Conservation (phyloP, 2,329 filamentous ascomycete genomes). For the Fusarium nematophilum region DNA sequence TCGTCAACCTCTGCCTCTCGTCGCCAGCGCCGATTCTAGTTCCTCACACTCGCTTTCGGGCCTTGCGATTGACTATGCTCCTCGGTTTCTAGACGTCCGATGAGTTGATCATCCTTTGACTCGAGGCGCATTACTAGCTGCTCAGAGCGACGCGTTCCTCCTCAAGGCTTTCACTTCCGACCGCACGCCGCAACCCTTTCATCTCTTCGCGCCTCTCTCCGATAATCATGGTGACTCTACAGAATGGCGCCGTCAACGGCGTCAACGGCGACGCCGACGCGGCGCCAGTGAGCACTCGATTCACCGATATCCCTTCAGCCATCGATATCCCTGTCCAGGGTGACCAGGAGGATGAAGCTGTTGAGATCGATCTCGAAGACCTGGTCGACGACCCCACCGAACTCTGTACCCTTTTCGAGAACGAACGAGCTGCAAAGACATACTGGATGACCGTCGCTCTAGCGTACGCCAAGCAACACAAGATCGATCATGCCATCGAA, state of each 20-base stretch:
- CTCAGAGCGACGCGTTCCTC: slow-evolving; percentile 47
- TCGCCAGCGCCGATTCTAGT: slow-evolving; percentile 6
- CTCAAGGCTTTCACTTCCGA: slow-evolving; percentile 26
- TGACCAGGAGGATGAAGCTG: slow-evolving; percentile 76
- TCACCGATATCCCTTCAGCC: slow-evolving; percentile 72
- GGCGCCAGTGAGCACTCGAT: slow-evolving; percentile 64
- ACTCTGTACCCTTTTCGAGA: slow-evolving; percentile 93
- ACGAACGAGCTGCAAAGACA: slow-evolving; percentile 88
- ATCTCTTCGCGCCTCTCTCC: slow-evolving; percentile 4
- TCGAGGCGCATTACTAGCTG: slow-evolving; percentile 47
- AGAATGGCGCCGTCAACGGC: slow-evolving; percentile 60
- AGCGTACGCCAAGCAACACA: slow-evolving; percentile 95
- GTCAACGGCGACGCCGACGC: slow-evolving; percentile 52
- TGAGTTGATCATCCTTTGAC: slow-evolving; percentile 44
- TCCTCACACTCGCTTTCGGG: neutral
- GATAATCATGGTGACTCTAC: slow-evolving; percentile 53
- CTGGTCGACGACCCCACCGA: slow-evolving; percentile 94
- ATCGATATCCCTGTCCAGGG: slow-evolving; percentile 75
- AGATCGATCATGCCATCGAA: slow-evolving; percentile 85
- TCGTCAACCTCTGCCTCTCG: slow-evolving; percentile 16
- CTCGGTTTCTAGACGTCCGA: slow-evolving; percentile 39
- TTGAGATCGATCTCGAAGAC: slow-evolving; percentile 93
- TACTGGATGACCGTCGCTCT: slow-evolving; percentile 99
- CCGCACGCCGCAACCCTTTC: slow-evolving; percentile 17
- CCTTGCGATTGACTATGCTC: slow-evolving; percentile 42